phyloP scores from a whole-genome alignment of 2,329 filamentous ascomycete species.

The Pseudopithomyces maydicus region DNA sequence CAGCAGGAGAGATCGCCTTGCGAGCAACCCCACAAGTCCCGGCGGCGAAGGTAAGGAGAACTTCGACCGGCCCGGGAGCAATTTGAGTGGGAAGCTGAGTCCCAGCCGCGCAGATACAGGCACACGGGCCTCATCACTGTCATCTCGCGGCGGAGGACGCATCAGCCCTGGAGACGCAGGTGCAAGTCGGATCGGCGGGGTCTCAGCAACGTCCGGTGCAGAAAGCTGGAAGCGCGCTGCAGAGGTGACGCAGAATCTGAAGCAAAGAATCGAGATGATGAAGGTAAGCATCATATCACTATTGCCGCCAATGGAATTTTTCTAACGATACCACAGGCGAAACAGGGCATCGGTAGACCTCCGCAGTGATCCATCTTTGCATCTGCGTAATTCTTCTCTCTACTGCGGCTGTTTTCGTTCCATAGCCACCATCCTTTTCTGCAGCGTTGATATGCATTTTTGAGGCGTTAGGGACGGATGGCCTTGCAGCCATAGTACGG shows the following conservation, averaged over 20 bases:
- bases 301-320: not conserved
- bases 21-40: conserved; percentile 37
- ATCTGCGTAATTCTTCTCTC: not conserved
- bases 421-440: not conserved
- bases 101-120: conserved; percentile 43
- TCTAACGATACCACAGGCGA: conserved; percentile 37
- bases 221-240: conserved; percentile 98
- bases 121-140: conserved; percentile 36
- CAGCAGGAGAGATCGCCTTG: conserved; percentile 34
- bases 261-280: conserved; percentile 98
- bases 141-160: conserved; percentile 39
- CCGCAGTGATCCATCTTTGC: conserved; percentile 22
- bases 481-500: too few relatives aligned
- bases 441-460: conserved; percentile 10
- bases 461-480: conserved; percentile 8
- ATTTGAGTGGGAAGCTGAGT: conserved; percentile 47
- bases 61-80: conserved; percentile 42
- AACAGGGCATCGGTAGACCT: conserved; percentile 44
- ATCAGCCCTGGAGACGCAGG: conserved; percentile 38
- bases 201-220: conserved; percentile 43
- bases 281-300: conserved; percentile 63
- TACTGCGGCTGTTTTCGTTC: not conserved
- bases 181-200: conserved; percentile 23
- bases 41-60: conserved; percentile 56
- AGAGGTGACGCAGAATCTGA: conserved; percentile 96